phyloP scores from a whole-genome alignment of 169 alveolate genomes.

The Babesia gibsoni region DNA sequence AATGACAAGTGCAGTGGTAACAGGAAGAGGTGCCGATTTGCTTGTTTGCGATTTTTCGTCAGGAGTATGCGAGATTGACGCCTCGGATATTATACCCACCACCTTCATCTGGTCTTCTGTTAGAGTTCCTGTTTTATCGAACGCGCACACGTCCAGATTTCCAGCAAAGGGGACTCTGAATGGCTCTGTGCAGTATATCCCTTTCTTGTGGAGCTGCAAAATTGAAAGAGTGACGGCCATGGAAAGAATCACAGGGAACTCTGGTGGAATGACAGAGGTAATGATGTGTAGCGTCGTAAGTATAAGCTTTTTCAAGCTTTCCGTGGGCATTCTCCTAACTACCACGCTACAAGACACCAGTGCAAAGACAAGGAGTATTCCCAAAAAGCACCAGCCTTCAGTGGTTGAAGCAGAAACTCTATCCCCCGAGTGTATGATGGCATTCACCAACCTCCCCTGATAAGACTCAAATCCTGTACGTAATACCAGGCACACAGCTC shows the following conservation, averaged over 20 bases:
- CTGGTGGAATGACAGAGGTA: conserved; percentile 99
- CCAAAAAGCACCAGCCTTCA: conserved; percentile 92
- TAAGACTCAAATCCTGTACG: conserved; percentile 86
- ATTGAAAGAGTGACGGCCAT: conserved; percentile 95
- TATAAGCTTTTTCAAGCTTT: conserved; percentile 79
- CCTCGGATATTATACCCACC: conserved; percentile 74
- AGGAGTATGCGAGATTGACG: neutral
- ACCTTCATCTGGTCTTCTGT: conserved; percentile 89
- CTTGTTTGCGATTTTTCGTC: conserved; percentile 23
- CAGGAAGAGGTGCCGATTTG: conserved; percentile 58
- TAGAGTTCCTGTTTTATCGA: conserved; percentile 99
- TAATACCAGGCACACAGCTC: conserved; percentile 68
- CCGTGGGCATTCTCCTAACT: conserved; percentile 65
- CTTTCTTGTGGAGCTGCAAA: conserved; percentile 83
- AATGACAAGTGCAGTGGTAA: conserved; percentile 81
- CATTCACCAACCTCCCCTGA: conserved; percentile 95
- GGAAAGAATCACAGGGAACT: conserved; percentile 96
- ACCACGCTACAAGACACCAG: conserved; percentile 91
- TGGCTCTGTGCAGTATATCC: conserved; percentile 98
- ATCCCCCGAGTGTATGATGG: conserved; percentile 91
- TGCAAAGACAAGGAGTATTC: conserved; percentile 89
- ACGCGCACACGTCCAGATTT: conserved; percentile 85
- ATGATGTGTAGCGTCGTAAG: conserved; percentile 93
- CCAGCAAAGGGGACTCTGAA: conserved; percentile 97
- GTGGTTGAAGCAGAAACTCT: conserved; percentile 85